phyloP scores from a whole-genome alignment of 192 early-diverging fungal species.

The Funneliformis mosseae region DNA sequence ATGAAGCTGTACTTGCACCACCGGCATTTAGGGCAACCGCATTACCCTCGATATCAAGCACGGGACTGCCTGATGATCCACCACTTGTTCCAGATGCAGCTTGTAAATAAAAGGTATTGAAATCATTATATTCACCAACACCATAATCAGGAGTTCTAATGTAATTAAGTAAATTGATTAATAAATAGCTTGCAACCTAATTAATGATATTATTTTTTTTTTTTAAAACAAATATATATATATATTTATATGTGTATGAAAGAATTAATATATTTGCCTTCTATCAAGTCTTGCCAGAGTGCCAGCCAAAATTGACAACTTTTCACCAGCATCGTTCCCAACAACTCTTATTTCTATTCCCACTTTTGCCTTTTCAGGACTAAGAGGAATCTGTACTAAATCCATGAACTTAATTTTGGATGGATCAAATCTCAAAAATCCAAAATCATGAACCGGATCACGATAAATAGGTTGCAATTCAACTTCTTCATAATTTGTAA shows the following conservation, averaged over 20 bases:
- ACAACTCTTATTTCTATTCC: slow-evolving; percentile 79
- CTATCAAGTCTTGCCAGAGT: slow-evolving; percentile 75
- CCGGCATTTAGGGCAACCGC: slow-evolving; percentile 80
- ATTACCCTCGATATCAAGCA: slow-evolving; percentile 74
- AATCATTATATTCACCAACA: slow-evolving; percentile 70
- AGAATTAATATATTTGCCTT: slow-evolving; percentile 35
- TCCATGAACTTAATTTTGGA: slow-evolving; percentile 69
- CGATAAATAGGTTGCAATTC: slow-evolving; percentile 72
- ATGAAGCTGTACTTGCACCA: slow-evolving; percentile 66
- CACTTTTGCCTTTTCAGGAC: slow-evolving; percentile 68
- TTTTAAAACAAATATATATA: no score
- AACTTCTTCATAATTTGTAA: slow-evolving; percentile 78
- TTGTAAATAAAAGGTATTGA: slow-evolving; percentile 84
- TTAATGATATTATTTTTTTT: neutral
- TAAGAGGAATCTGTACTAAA: slow-evolving; percentile 64
- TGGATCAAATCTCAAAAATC: slow-evolving; percentile 76
- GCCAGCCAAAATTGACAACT: slow-evolving; percentile 75
- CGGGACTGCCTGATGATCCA: slow-evolving; percentile 78
- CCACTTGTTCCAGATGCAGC: slow-evolving; percentile 74
- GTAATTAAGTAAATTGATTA: neutral
- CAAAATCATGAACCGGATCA: slow-evolving; percentile 86
- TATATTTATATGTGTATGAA: no score
- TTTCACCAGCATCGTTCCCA: slow-evolving; percentile 81
- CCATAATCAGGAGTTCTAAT: slow-evolving; percentile 69
- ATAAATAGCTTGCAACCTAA: neutral